Evolutionary conservation across 768 basidiomycete genomes (phyloP).

Genomic region (Leccinellum luteum): DNA sequence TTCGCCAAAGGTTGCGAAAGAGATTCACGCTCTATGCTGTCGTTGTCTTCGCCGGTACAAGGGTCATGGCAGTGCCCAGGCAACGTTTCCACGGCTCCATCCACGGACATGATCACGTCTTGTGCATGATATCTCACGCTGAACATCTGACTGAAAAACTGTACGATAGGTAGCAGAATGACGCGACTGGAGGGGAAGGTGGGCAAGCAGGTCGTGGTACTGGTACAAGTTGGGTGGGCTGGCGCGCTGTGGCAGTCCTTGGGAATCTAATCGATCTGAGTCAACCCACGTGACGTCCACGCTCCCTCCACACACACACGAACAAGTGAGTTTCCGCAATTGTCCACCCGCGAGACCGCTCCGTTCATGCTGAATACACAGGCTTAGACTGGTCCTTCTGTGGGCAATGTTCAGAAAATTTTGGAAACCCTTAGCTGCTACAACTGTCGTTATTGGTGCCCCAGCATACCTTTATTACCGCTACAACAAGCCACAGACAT

Average conservation of each 20-base stretch:
- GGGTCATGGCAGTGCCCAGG: not conserved
- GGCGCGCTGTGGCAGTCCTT: constrained; percentile 11
- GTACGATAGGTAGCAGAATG: not conserved
- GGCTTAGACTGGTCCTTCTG: not conserved
- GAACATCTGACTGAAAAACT: constrained; percentile 12
- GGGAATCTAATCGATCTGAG: constrained; percentile 27
- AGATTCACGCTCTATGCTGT: constrained; percentile 19
- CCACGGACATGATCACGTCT: constrained; percentile 4
- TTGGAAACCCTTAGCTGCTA: constrained; percentile 66
- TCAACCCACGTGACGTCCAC: constrained; percentile 19
- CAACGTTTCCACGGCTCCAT: not conserved
- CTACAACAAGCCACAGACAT: constrained; percentile 46
- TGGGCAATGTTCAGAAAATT: constrained; percentile 55
- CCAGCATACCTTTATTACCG: constrained; percentile 61
- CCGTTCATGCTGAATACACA: not conserved
- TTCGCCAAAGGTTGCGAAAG: constrained; percentile 25
- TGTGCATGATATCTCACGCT: constrained; percentile 10
- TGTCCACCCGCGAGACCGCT: not conserved
- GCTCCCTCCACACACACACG: not conserved
- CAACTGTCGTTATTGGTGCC: constrained; percentile 50
- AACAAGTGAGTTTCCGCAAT: not conserved
- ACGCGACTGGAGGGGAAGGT: not conserved
- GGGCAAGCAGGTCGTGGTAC: constrained; percentile 26
- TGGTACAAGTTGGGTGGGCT: constrained; percentile 16
- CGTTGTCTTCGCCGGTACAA: constrained; percentile 3